Base-by-base conservation (phyloP, 129 eudicot species). In the Ambrosia trifida region DNA sequence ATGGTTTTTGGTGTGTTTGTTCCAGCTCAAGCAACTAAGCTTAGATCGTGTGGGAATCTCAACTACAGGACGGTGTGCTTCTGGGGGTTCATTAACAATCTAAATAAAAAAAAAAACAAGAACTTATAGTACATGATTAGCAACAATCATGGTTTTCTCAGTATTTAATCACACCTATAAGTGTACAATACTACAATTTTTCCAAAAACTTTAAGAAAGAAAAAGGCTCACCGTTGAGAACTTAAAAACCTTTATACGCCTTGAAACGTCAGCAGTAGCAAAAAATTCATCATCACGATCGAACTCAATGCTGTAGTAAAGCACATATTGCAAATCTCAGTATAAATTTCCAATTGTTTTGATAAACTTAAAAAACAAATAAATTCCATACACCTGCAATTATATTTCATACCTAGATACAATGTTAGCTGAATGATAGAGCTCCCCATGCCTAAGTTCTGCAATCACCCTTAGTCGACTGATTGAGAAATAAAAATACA, bases 251-350 rank as follows among this genome's bases (percentile, higher is more conserved):
- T 87, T 87, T 66, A 87, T 87, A 58, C 85, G 80, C 70, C 87
- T 79, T 69, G 94, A 87, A 77, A 87, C 94, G 7, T 89, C 94
- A 79, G 94, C 94, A 51, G 94, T 87, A 80, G 94, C 94, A 84
- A 87, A 83, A 62, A 84, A 16, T 74, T 84, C 94, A 79, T 87
- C 94, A 80, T 87, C 94, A 16, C 89, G 81, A 63, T 87, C 87
- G 80, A 84, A 87, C 68, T 87, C 94, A 73, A 87, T 87, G 81
- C 94, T 87, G 82, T 65, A 47, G 66, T 45, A 47, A 71, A 50
- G 50, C 67, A 74, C 45, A 76, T 38, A 18, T 47, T 58, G 75
- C 68, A 60, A 62, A 75, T 10, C 28, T 46, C 24, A 45, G 70
- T 20, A 19, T 30, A 47, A 64, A 59, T 28, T 20, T 41, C n/a